These are phyloP conservation scores for Fagopyrum homotropicum DNA, from an alignment of 148 eudicot species.

Conservation along the genomic window DNA sequence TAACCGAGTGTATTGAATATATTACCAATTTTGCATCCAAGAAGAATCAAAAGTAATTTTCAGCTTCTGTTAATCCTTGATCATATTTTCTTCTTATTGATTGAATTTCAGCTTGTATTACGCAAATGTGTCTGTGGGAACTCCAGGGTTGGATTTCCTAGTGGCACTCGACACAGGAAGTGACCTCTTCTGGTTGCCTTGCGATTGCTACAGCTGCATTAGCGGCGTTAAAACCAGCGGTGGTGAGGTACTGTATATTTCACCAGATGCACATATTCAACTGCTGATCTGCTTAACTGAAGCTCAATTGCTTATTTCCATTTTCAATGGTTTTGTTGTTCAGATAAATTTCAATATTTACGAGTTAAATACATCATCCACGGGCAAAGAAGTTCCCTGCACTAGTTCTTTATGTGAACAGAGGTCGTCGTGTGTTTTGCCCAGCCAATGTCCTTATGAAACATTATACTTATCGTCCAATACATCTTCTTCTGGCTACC, in stretches of 20 bases:
- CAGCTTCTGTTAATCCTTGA: background rate
- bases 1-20: too few species aligned
- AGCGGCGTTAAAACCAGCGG: constrained; percentile 30
- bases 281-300: background rate
- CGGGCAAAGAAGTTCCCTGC: constrained; percentile 58
- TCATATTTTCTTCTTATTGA: background rate
- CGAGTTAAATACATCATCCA: constrained; percentile 60
- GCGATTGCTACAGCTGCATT: constrained; percentile 67
- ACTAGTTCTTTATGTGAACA: constrained; percentile 34
- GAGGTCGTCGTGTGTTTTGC: constrained; percentile 2
- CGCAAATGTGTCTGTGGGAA: constrained; percentile 75
- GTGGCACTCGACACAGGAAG: constrained; percentile 97
- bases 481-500: constrained; percentile 67
- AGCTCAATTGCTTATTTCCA: background rate
- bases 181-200: constrained; percentile 88
- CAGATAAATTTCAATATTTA: constrained; percentile 41
- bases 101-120: constrained; percentile 66
- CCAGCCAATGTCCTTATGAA: constrained; percentile 48
- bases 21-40: background rate
- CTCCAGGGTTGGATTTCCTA: constrained; percentile 54
- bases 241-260: constrained; percentile 40
- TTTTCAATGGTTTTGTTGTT: background rate
- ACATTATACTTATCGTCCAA: constrained; percentile 47
- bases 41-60: background rate
- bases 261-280: background rate